phyloP scores from a whole-genome alignment of 441 rosid species.

The Aleurites moluccanus region DNA sequence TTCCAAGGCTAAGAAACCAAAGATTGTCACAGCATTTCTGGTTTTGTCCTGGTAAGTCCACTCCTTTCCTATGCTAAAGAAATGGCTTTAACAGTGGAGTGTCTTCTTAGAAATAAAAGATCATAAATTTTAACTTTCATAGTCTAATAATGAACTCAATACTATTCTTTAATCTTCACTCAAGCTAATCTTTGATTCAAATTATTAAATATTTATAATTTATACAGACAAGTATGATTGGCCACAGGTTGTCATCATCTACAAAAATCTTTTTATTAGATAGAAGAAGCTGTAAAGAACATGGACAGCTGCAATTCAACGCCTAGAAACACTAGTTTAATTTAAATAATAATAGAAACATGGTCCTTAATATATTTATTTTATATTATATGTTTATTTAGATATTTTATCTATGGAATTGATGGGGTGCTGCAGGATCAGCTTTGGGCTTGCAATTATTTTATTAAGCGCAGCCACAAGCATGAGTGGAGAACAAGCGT shows the following conservation, averaged over 20 bases:
- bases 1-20: constrained; percentile 29
- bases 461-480: constrained; percentile 59
- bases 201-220: no score
- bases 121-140: no score
- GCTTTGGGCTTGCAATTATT: constrained; percentile 51
- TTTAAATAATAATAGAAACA: background rate
- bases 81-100: no score
- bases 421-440: constrained; percentile 43
- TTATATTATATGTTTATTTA: background rate
- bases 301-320: constrained; percentile 29
- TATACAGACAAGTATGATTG: no score
- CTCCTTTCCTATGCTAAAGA: background rate
- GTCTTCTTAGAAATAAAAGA: no score
- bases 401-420: background rate
- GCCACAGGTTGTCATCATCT: background rate
- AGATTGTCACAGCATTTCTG: constrained; percentile 34
- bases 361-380: no score
- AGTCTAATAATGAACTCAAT: no score
- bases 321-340: background rate
- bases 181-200: no score
- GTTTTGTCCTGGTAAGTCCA: constrained; percentile 63
- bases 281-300: constrained; percentile 4
- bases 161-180: no score
- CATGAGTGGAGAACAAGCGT: constrained; percentile 62
- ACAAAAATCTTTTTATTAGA: background rate